Evolutionary conservation across 192 early-diverging fungal species (phyloP), one percentile per base, ranked within the genome.

Genomic region (Coemansia umbellata): DNA sequence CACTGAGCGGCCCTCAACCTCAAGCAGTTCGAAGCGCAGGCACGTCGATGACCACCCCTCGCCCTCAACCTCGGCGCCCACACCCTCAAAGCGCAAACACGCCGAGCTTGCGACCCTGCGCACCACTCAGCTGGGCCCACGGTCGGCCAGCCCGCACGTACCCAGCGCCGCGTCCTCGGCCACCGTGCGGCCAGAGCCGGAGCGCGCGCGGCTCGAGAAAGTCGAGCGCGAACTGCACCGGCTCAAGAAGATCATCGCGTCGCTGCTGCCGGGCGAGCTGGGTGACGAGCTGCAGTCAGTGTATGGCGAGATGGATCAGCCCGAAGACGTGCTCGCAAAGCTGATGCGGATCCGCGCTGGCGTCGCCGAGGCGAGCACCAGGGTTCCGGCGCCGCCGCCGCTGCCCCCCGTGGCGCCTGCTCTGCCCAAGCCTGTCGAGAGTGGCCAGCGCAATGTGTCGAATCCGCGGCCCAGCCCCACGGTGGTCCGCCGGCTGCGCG

Each of bases 231-330:
- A 75, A 50, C 50, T 75, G 37, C 64, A 60, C 26, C 55, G 61
- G 42, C 47, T 75, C 7, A 75, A 75, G 26, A 67, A 63, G 35
- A 75, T 75, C 28, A 69, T 75, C 8, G 72, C 72, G 8, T 63
- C 72, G 40, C 35, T 75, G 39, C 37, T 75, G 1, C 72, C 72
- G 5, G 62, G 68, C 0, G 72, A 65, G 40, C 60, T 75, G 15
- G 72, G 69, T 33, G 72, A 75, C 28, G 72, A 75, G 32, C 53
- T 75, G 56, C 56, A 58, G 27, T 75, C 72, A 15, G 72, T 75
- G 8, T 74, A 74, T 21, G 70, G 70, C 18, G 70, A 66, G 24
- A 19, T 66, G 37, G 70, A 66, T 5, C 30, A 50, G 10, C 58
- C 70, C 0, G 63, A 74, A 21, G 63, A 74, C 33, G 43, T 63